These are phyloP conservation scores for Aspergillus hancockii DNA, from an alignment of 495 filamentous ascomycete species.

Conservation along the genomic window DNA sequence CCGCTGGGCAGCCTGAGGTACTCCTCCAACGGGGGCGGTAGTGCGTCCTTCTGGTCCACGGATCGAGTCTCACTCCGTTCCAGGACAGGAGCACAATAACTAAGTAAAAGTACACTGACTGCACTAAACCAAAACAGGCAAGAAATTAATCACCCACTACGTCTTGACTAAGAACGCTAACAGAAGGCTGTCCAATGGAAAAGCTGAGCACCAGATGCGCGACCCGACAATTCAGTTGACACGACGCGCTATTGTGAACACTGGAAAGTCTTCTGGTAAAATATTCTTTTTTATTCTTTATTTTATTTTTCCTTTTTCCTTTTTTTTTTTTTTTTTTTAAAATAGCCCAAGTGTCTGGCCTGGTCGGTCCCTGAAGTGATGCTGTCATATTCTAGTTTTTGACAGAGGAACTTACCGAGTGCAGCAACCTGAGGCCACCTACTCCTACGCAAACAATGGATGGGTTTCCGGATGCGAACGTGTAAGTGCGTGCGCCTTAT, in stretches of 20 bases:
- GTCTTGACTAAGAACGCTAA: conserved; percentile 1
- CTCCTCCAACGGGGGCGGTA: neutral
- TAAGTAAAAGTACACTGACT: conserved; percentile 2
- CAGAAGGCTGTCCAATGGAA: neutral
- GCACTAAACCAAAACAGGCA: neutral
- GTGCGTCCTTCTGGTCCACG: conserved; percentile 9
- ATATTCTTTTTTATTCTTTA: no score
- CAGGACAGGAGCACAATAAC: conserved; percentile 2
- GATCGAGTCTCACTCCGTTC: conserved; percentile 12
- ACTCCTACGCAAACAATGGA: conserved; percentile 4
- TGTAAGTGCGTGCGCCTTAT: neutral
- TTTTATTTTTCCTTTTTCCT: neutral
- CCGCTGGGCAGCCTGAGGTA: neutral
- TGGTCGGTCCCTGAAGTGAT: neutral
- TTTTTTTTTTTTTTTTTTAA: neutral
- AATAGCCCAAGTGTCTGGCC: neutral
- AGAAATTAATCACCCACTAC: neutral
- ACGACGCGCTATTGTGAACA: conserved; percentile 8
- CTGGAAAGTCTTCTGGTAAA: neutral
- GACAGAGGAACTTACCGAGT: neutral
- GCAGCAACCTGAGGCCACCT: neutral
- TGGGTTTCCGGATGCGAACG: conserved; percentile 7
- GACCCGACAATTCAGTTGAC: conserved; percentile 10
- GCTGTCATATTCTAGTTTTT: neutral
- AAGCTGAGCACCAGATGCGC: neutral